Evolutionary conservation across 179 eudicot species (phyloP), one percentile per base, ranked within the genome.

Genomic region (Dionaea muscipula): DNA sequence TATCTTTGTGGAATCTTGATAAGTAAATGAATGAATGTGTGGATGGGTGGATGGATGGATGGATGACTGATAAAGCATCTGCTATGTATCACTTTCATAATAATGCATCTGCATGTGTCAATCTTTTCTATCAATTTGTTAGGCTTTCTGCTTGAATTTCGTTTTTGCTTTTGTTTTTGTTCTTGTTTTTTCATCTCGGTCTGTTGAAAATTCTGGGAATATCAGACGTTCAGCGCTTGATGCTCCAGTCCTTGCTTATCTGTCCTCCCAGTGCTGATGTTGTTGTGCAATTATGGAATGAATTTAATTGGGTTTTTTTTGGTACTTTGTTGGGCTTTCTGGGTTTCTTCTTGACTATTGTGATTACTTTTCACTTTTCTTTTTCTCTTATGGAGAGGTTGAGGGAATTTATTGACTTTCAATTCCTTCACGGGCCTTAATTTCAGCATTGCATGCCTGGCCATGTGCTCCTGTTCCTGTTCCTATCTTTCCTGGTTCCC

Each of bases 381-480:
- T 43, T 43, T 5, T 19, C 21, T n/a, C 47, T 33, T 39, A 6
- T n/a, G 15, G 44, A n/a, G 44, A 14, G 17, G 18, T 43, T 43
- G 18, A 6, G 16, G 13, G 26, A 47, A 47, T 20, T 20, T 47
- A 20, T 20, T 12, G 18, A 49, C 33, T 49, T 47, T 24, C 33
- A 49, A 25, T 18, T 23, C 27, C 23, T 49, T 15, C 13, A 31
- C 10, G 28, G 13, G 8, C 15, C 28, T 49, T 11, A 10, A 8
- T 18, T 49, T 26, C 23, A 15, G 27, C 53, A 19, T 16, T 49
- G 53, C 53, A 22, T 23, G 10, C 4, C 53, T 24, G 53, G 53
- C 53, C 53, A 49, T 49, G 53, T 49, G 53, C 53, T 49, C 7
- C 20, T 49, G 31, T 49, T 31, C 8, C 35, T 31, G 35, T 49